Conservation (phyloP, 202 grass and related monocot genomes). For the Digitaria exilis region DNA sequence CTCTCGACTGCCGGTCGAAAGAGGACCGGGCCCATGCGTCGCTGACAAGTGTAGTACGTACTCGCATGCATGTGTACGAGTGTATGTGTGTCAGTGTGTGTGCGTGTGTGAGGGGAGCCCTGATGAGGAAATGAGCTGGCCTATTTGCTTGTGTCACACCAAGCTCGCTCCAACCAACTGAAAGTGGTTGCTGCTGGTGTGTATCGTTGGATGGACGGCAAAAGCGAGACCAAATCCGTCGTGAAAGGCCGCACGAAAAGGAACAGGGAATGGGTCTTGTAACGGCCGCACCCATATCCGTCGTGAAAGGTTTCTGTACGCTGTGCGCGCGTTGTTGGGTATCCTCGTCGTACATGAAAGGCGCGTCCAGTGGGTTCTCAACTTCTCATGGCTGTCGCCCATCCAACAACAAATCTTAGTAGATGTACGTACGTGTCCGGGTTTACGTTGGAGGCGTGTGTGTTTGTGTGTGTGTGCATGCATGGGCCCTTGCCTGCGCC, state of each 20-base stretch:
- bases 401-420: background rate
- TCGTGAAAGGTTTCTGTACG: background rate
- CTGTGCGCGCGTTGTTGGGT: background rate
- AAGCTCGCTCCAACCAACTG: background rate
- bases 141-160: background rate
- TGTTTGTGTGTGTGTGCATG: background rate
- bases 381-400: background rate
- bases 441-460: too few species aligned
- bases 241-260: background rate
- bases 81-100: background rate
- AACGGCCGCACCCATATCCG: background rate
- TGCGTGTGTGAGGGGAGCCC: background rate
- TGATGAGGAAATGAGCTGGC: background rate
- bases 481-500: background rate
- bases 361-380: background rate
- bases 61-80: background rate
- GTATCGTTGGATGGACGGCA: conserved; percentile 6
- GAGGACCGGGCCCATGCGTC: background rate
- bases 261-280: background rate
- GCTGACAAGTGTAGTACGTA: background rate
- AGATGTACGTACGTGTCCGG: too few species aligned
- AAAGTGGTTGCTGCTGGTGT: conserved; percentile 5
- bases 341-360: background rate
- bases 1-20: background rate
- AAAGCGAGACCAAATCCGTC: conserved; percentile 7